Conservation (phyloP, 2,329 filamentous ascomycete genomes). For the Neopestalotiopsis sp. region DNA sequence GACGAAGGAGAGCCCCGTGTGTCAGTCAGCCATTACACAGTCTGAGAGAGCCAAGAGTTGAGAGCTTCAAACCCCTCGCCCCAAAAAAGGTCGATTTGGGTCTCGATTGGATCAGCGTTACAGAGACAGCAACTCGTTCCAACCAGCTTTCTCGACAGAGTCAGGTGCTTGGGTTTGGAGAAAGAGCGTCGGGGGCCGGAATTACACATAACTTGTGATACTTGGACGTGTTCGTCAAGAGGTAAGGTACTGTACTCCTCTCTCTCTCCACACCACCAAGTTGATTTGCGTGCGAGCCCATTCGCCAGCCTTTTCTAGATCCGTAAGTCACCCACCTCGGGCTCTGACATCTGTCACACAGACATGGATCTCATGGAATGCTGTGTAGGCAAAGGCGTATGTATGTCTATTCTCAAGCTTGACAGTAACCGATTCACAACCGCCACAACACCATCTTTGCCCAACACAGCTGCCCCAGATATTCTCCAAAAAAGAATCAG, state of each 20-base stretch:
- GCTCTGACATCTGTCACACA: background rate
- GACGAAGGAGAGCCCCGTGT: background rate
- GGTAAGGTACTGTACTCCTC: background rate
- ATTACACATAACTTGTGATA: background rate
- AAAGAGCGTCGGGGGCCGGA: background rate
- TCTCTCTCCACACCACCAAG: background rate
- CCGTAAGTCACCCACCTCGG: background rate
- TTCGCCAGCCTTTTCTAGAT: background rate
- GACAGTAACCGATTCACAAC: background rate
- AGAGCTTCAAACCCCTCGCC: background rate
- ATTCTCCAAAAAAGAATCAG: background rate
- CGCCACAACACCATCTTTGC: background rate
- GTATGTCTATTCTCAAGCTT: background rate
- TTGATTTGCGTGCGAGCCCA: background rate
- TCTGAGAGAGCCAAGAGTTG: background rate
- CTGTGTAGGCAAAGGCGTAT: background rate
- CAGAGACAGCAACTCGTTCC: constrained; percentile 8
- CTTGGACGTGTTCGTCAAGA: too few species aligned
- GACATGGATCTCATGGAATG: background rate
- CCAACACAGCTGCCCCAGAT: background rate
- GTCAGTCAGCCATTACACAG: background rate
- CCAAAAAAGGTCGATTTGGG: constrained; percentile 11
- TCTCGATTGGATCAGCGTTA: constrained; percentile 18
- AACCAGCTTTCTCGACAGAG: constrained; percentile 9
- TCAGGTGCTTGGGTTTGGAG: background rate